Evolutionary conservation across 192 early-diverging fungal species (phyloP).

Genomic region (Linnemannia elongata): DNA sequence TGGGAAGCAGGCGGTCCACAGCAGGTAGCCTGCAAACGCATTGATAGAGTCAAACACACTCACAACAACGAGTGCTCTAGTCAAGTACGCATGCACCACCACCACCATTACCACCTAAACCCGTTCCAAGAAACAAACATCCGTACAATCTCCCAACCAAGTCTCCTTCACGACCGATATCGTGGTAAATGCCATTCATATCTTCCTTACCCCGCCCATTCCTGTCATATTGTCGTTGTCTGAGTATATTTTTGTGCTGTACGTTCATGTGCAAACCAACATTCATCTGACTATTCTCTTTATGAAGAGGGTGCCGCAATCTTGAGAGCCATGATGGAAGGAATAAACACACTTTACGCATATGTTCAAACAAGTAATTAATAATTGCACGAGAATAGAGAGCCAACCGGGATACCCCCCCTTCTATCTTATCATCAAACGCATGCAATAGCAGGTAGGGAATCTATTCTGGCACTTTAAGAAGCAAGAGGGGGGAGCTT

Average conservation of each 20-base stretch:
- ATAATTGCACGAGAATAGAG: background rate
- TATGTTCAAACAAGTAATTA: background rate
- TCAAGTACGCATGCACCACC: too few species aligned
- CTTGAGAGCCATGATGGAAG: background rate
- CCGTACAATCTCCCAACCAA: too few species aligned
- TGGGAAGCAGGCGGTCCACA: background rate
- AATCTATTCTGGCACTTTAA: background rate
- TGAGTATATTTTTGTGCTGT: background rate
- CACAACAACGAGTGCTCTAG: too few species aligned
- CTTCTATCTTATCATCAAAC: background rate
- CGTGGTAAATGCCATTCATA: background rate
- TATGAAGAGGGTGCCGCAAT: background rate
- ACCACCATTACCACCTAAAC: too few species aligned
- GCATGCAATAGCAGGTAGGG: background rate
- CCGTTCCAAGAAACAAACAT: background rate
- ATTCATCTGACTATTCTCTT: background rate
- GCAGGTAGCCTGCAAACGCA: background rate
- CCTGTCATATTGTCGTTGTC: background rate
- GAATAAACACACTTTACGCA: background rate
- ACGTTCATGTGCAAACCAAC: background rate
- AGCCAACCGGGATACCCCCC: background rate
- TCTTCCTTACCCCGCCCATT: background rate
- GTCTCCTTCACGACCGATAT: too few species aligned
- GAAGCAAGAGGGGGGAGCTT: background rate
- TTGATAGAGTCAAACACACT: too few species aligned